Conservation (phyloP, 495 filamentous ascomycete genomes). For the Xylaria scruposa region DNA sequence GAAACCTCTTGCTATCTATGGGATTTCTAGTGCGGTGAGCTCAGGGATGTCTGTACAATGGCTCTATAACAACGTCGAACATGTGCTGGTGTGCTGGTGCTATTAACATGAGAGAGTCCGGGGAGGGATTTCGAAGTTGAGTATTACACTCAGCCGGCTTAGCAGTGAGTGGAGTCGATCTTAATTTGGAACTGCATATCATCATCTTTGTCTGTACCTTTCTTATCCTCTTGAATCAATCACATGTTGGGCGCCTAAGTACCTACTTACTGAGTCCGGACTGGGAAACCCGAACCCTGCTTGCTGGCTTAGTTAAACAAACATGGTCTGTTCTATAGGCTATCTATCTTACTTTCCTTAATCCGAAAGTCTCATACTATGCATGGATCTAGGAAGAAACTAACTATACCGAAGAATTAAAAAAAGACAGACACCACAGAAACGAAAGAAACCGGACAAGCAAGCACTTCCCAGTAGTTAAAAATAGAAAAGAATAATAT, state of each 20-base stretch:
- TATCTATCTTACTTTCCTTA: neutral
- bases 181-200: neutral
- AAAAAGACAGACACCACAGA: neutral
- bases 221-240: neutral
- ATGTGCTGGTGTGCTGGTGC: neutral
- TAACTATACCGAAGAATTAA: neutral
- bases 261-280: neutral
- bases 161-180: neutral
- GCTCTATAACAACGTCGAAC: neutral
- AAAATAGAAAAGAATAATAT: slow-evolving; percentile 20
- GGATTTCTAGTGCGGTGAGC: neutral
- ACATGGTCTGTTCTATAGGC: no score
- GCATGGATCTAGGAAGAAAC: neutral
- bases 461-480: neutral
- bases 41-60: neutral
- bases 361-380: neutral
- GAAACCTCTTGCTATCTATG: neutral
- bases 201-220: neutral
- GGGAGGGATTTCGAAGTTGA: neutral
- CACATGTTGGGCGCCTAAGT: neutral
- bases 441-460: neutral
- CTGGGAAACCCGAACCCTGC: no score
- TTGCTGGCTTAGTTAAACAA: no score
- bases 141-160: no score
- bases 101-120: neutral